Percentiles rank a stretch among this genome's conserved stretches.
Evolutionary conservation across 768 basidiomycete species (phyloP).

Genomic region (Thelephora ganbajun): DNA sequence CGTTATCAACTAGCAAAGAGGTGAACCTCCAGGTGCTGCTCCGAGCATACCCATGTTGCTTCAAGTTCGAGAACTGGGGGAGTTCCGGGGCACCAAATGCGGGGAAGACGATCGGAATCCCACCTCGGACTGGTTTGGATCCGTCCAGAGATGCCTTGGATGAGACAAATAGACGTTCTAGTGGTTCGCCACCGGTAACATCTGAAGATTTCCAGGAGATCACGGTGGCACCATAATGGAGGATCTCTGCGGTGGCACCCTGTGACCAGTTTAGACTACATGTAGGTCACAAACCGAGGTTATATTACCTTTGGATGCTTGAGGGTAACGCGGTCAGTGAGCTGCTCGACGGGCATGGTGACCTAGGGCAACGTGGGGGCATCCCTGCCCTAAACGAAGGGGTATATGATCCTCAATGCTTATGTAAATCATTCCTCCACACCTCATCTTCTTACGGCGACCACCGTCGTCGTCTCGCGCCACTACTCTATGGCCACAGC

Average conservation of each 20-base stretch:
- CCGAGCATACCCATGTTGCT: constrained; percentile 89
- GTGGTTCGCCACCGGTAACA: constrained; percentile 17
- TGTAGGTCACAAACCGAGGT: neutral
- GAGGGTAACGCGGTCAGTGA: constrained; percentile 30
- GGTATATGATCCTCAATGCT: no score
- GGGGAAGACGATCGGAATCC: constrained; percentile 58
- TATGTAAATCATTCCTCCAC: no score
- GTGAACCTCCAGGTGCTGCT: constrained; percentile 62
- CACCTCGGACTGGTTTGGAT: constrained; percentile 55
- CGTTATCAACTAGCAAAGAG: constrained; percentile 49
- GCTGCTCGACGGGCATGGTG: constrained; percentile 43
- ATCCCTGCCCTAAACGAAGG: neutral
- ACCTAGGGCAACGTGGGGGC: neutral
- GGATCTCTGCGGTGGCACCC: constrained; percentile 53
- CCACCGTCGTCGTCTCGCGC: no score
- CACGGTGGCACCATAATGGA: constrained; percentile 77
- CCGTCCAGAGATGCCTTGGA: constrained; percentile 70
- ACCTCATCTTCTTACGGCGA: no score
- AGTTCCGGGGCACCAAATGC: constrained; percentile 81
- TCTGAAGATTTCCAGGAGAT: constrained; percentile 66
- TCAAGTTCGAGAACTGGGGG: constrained; percentile 51
- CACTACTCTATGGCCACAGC: no score
- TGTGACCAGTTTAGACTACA: constrained; percentile 14
- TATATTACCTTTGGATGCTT: constrained; percentile 46
- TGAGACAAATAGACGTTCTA: constrained; percentile 74